These are phyloP conservation scores for Leccinum subrobustum DNA, from an alignment of 1,284 basidiomycete species.

Conservation along the genomic window DNA sequence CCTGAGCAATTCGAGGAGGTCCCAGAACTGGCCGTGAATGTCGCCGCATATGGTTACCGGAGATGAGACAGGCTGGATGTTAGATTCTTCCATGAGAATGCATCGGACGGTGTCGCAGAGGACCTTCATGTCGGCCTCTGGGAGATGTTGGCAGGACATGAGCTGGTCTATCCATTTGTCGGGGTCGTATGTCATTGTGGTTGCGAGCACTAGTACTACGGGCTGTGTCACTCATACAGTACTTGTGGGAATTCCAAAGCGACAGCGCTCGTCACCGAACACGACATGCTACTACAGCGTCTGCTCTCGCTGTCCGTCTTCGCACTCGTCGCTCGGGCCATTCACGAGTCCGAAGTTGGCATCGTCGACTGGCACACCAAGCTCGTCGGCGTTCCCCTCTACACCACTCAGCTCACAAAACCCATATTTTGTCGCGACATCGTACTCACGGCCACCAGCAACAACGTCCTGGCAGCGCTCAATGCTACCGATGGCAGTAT, in stretches of 20 bases:
- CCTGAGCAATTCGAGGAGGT: constrained; percentile 85
- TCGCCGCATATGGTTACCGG: constrained; percentile 94
- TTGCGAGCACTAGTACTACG: not conserved
- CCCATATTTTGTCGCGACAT: constrained; percentile 59
- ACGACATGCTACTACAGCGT: constrained; percentile 11
- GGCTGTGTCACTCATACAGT: not conserved
- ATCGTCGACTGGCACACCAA: constrained; percentile 85
- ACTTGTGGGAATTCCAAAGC: constrained; percentile 21
- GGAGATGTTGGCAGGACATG: constrained; percentile 82
- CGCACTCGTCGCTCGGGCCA: constrained; percentile 34
- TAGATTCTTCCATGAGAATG: constrained; percentile 91
- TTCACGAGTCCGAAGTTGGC: constrained; percentile 76
- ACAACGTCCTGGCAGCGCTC: constrained; percentile 79
- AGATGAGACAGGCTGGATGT: constrained; percentile 89
- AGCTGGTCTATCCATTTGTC: constrained; percentile 81
- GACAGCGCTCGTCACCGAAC: not conserved
- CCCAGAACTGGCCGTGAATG: constrained; percentile 97
- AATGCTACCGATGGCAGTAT: constrained; percentile 71
- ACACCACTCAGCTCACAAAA: constrained; percentile 44
- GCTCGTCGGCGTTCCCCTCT: constrained; percentile 68
- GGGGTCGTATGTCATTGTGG: constrained; percentile 45
- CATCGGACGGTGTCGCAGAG: constrained; percentile 86
- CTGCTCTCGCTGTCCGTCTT: constrained; percentile 16
- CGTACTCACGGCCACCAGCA: constrained; percentile 69
- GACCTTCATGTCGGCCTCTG: constrained; percentile 88